Evolutionary conservation across 2,329 filamentous ascomycete genomes (phyloP).

Genomic region (Teratosphaeria nubilosa): DNA sequence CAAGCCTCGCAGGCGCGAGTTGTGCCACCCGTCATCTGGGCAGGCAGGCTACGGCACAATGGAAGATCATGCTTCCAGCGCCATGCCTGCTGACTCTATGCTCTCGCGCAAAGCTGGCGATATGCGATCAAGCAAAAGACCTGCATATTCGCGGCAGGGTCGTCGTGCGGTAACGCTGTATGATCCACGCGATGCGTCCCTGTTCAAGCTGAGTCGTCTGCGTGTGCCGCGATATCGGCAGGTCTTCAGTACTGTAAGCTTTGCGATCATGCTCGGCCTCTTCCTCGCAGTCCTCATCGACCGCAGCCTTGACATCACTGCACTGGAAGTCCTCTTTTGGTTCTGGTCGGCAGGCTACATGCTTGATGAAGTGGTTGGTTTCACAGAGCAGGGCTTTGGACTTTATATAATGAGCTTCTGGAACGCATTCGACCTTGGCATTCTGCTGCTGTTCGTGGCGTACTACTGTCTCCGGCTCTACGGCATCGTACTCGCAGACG

Average conservation of each 20-base stretch:
- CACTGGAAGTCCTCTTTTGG: constrained; percentile 84
- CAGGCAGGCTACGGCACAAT: constrained; percentile 30
- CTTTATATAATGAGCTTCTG: constrained; percentile 97
- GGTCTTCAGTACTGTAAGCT: constrained; percentile 77
- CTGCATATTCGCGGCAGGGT: constrained; percentile 27
- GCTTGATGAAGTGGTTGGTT: constrained; percentile 90
- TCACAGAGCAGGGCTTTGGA: constrained; percentile 93
- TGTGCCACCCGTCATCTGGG: constrained; percentile 18
- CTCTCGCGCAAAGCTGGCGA: constrained; percentile 18
- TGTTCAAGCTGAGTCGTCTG: constrained; percentile 83
- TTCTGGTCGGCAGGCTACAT: constrained; percentile 97
- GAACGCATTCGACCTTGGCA: constrained; percentile 91
- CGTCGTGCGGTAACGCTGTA: constrained; percentile 77
- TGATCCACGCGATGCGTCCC: constrained; percentile 77
- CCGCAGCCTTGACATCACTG: constrained; percentile 70
- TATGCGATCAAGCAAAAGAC: constrained; percentile 12
- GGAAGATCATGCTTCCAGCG: constrained; percentile 14
- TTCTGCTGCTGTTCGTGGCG: constrained; percentile 70
- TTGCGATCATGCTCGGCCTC: constrained; percentile 72
- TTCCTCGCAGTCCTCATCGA: constrained; percentile 73
- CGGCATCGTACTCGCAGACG: constrained; percentile 71
- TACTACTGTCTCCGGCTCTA: constrained; percentile 88
- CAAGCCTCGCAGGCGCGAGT: constrained; percentile 25
- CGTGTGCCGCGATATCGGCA: constrained; percentile 87
- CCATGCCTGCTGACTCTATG: constrained; percentile 21